Conservation (phyloP, 73 alveolate genomes). For the Breviolum minutum region DNA sequence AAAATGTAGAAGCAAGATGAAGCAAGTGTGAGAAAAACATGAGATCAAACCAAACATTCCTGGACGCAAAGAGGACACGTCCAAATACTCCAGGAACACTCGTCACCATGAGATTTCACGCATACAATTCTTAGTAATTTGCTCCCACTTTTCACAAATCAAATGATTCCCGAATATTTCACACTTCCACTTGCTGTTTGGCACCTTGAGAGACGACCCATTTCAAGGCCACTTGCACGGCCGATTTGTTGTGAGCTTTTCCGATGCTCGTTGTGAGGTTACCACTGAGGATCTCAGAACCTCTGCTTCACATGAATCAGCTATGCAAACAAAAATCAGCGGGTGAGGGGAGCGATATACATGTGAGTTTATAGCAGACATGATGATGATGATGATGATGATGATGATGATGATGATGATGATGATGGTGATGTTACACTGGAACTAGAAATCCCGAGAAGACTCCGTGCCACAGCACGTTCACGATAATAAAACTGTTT, state of each 20-base stretch:
- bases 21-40: not conserved
- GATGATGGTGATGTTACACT: not conserved
- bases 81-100: not conserved
- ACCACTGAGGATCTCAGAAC: constrained; percentile 55
- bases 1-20: too few relatives aligned
- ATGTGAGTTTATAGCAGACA: not conserved
- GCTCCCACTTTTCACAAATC: too few relatives aligned
- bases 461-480: not conserved
- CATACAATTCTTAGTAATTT: too few relatives aligned
- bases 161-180: too few relatives aligned
- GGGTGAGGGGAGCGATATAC: not conserved
- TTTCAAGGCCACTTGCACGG: constrained; percentile 78
- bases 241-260: constrained; percentile 50
- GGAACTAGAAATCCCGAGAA: not conserved
- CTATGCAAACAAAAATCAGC: not conserved
- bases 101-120: not conserved
- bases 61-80: too few relatives aligned
- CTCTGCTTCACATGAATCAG: not conserved
- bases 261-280: constrained; percentile 69
- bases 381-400: not conserved
- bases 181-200: not conserved
- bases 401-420: not conserved
- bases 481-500: too few relatives aligned
- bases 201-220: constrained; percentile 81
- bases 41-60: too few relatives aligned